phyloP scores from a whole-genome alignment of 352 stramenopile species.

The Globisporangium spiculum region DNA sequence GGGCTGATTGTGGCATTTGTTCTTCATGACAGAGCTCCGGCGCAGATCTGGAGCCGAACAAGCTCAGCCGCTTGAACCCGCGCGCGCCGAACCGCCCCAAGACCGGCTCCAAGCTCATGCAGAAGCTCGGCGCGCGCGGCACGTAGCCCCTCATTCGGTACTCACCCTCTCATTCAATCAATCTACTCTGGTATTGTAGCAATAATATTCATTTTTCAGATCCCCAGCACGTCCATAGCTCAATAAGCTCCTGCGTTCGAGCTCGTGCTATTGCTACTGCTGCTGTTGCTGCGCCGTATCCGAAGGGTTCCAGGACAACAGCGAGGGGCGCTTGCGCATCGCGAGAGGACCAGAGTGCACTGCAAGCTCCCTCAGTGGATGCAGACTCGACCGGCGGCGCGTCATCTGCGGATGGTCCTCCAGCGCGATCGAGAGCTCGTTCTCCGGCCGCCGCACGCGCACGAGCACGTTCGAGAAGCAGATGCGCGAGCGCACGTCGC shows the following conservation, averaged over 20 bases:
- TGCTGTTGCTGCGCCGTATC: not conserved
- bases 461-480: constrained; percentile 12
- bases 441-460: not conserved
- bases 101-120: constrained; percentile 61
- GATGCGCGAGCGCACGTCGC: constrained; percentile 27
- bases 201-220: constrained; percentile 5
- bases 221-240: not conserved
- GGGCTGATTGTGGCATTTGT: not conserved
- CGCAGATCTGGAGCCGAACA: constrained; percentile 54
- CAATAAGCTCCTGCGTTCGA: not conserved
- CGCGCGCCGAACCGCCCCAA: constrained; percentile 39
- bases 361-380: not conserved
- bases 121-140: constrained; percentile 51
- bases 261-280: not conserved
- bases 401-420: constrained; percentile 1
- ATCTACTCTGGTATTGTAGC: not conserved
- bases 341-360: not conserved
- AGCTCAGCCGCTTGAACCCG: constrained; percentile 37
- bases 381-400: not conserved
- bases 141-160: constrained; percentile 3
- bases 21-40: constrained; percentile 25
- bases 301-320: not conserved
- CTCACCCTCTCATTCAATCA: not conserved
- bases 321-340: not conserved
- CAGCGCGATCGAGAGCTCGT: constrained; percentile 7